phyloP scores from a whole-genome alignment of 495 filamentous ascomycete species.

The Trichoderma gamsii region DNA sequence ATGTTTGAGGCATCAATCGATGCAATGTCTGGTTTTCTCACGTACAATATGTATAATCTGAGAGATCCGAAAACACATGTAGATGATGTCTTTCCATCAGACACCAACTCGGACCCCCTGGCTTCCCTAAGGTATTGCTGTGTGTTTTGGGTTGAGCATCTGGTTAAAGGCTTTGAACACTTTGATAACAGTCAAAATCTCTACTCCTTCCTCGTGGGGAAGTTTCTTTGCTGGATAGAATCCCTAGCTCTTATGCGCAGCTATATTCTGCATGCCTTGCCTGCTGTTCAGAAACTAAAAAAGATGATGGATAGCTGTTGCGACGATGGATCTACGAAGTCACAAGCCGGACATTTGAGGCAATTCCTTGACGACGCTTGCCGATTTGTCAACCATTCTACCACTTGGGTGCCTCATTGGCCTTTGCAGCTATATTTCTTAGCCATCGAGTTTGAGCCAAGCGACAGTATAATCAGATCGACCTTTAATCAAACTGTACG shows the following conservation, averaged over 20 bases:
- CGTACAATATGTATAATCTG: neutral
- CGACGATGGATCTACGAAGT: neutral
- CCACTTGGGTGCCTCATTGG: neutral
- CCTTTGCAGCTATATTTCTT: neutral
- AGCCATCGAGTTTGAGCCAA: neutral
- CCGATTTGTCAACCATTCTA: neutral
- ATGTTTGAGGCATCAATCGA: neutral
- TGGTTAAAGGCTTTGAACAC: neutral
- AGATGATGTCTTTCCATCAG: neutral
- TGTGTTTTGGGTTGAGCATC: neutral
- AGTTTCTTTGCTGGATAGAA: neutral
- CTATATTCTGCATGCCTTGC: neutral
- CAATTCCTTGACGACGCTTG: neutral
- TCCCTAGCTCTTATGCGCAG: neutral
- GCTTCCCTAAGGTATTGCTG: neutral
- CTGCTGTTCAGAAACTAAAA: neutral
- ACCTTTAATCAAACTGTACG: neutral
- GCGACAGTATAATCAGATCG: neutral
- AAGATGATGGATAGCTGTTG: neutral
- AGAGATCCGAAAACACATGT: neutral
- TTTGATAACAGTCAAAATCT: neutral
- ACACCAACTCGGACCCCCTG: neutral
- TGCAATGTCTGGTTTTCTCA: neutral
- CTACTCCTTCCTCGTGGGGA: neutral
- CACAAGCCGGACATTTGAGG: neutral